A percentile compares a stretch with the other conserved stretches of the same genome.
These are phyloP conservation scores for Aureococcus anophagefferens DNA, from an alignment of 108 stramenopile genomes.

Conservation along the genomic window DNA sequence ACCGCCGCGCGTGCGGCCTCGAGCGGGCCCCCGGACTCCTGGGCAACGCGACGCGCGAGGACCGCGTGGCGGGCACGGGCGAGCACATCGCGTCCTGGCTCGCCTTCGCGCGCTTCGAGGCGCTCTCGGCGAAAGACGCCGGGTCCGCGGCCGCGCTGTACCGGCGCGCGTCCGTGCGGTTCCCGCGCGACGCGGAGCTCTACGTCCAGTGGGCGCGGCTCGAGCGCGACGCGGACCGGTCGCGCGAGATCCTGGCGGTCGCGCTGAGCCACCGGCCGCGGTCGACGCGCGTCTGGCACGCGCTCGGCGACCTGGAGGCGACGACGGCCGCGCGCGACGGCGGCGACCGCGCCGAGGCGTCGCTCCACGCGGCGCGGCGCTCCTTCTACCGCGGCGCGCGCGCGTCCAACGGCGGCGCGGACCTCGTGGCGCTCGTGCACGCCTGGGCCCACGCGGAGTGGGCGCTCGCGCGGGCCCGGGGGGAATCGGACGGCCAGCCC, in stretches of 20 bases:
- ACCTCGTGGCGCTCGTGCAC: neutral
- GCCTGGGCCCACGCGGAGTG: neutral
- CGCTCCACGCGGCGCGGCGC: neutral
- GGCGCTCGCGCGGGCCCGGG: neutral
- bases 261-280: neutral
- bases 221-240: neutral
- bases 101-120: neutral
- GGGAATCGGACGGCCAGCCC: neutral
- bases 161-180: neutral
- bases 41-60: too few species aligned
- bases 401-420: neutral
- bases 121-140: too few species aligned
- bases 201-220: neutral
- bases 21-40: neutral
- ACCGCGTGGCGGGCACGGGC: too few species aligned
- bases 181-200: neutral
- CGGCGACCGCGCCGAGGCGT: neutral
- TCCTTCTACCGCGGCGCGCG: neutral
- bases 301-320: neutral
- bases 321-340: neutral
- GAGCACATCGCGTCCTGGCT: neutral
- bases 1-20: neutral
- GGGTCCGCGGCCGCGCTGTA: neutral
- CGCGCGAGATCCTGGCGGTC: neutral
- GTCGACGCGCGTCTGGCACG: neutral